phyloP scores from a whole-genome alignment of 2,329 filamentous ascomycete species.

The Aspergillus pseudonomiae region DNA sequence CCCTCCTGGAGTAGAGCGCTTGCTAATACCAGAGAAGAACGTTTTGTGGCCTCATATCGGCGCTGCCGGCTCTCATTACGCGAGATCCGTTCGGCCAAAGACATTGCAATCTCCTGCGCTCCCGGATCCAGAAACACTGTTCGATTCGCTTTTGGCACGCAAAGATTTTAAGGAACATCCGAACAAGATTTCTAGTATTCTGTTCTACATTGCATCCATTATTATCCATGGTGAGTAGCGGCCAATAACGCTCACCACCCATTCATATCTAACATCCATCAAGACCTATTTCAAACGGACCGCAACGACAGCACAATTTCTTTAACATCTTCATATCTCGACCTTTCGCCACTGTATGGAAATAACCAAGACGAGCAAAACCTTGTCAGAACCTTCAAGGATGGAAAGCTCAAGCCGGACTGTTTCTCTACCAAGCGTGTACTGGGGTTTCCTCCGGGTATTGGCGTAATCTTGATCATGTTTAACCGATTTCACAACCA shows the following conservation, averaged over 20 bases:
- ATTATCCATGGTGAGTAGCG: conserved; percentile 55
- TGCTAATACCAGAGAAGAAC: conserved; percentile 50
- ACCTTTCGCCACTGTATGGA: conserved; percentile 73
- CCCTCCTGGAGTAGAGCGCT: conserved; percentile 20
- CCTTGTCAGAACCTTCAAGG: conserved; percentile 63
- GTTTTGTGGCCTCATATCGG: conserved; percentile 66
- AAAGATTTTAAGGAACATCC: conserved; percentile 66
- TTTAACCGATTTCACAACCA: conserved; percentile 74
- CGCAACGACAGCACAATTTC: conserved; percentile 65
- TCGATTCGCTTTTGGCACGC: conserved; percentile 68
- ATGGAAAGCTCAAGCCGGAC: conserved; percentile 72
- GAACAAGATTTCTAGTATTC: conserved; percentile 71
- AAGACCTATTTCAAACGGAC: conserved; percentile 68
- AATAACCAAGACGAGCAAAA: conserved; percentile 66
- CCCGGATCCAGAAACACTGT: conserved; percentile 68
- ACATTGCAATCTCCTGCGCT: conserved; percentile 61
- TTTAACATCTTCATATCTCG: conserved; percentile 73
- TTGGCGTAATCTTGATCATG: conserved; percentile 68
- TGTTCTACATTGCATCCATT: conserved; percentile 75
- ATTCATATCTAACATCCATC: conserved; percentile 24
- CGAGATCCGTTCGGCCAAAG: conserved; percentile 64
- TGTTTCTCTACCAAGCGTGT: conserved; percentile 69
- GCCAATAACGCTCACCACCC: neutral
- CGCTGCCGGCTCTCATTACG: conserved; percentile 67
- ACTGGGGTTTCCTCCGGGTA: conserved; percentile 68